Evolutionary conservation across 352 stramenopile genomes (phyloP), one percentile per base, ranked within the genome.

Genomic region (Globisporangium barbulae): DNA sequence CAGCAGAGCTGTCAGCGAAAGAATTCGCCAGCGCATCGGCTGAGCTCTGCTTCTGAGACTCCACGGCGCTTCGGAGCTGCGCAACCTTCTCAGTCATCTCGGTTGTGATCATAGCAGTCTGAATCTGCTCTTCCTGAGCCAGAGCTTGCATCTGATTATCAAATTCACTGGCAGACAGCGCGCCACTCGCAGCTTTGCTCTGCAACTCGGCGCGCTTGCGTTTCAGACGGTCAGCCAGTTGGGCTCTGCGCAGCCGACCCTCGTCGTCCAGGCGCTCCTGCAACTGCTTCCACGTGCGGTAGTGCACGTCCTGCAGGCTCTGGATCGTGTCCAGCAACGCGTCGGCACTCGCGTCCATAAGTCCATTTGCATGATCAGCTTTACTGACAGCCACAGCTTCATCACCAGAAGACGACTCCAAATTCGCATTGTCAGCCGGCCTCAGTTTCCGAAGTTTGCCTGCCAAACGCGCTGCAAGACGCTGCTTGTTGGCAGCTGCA

Each of bases 221-320:
- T 50, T 72, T 42, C 13, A 86, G 66, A 3, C 74, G 71, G 15
- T 78, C 69, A 13, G 55, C 56, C 42, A 86, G 55, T 9, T 74
- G 67, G 12, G 55, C 52, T 42, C 79, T 83, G 17, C 68, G 73
- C 21, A 69, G 15, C 7, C 56, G 52, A 41, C 61, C 74, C 3
- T 86, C 75, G 33, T 72, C 67, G 15, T 76, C 63, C 35, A 79
- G 37, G 10, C 74, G 63, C 1, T 63, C 47, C 21, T 83, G 64
- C 7, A 74, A 54, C 0, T 53, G 54, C 21, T 68, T 54, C 67
- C 75, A 82, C 15, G 74, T 72, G 10, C 71, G 67, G 1, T 71
- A 60, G 25, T 81, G 76, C 44, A 74, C 61, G 0, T 71, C 71
- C 45, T 80, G 67, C 2, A 88, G 45, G 13, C 69, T 59, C 21